Conservation (phyloP, 345 rosid genomes). For the Eucalyptus cladocalyx region DNA sequence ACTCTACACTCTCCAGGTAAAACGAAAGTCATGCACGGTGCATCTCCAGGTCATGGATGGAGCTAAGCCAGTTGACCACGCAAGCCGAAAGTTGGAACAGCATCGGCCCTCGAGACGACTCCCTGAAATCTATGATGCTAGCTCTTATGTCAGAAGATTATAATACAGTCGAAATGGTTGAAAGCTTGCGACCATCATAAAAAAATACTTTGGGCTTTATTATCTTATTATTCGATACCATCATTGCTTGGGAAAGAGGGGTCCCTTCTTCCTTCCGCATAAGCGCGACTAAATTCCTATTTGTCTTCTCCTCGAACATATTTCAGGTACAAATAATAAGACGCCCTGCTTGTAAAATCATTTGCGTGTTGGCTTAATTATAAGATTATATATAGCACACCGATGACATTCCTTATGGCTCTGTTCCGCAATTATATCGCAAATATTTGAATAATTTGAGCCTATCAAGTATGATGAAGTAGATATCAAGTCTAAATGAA, state of each 20-base stretch:
- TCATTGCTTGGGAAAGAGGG: not conserved
- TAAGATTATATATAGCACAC: not conserved
- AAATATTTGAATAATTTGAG: not conserved
- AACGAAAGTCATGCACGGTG: not conserved
- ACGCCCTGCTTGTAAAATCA: not conserved
- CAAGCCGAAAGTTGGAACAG: not conserved
- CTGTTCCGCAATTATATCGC: fast-evolving
- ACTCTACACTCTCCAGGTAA: not conserved
- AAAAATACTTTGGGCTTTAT: not conserved
- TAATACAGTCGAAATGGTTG: not conserved
- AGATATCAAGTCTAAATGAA: not conserved
- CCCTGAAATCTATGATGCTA: not conserved
- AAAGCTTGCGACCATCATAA: not conserved
- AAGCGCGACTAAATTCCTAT: not conserved
- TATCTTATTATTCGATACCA: not conserved
- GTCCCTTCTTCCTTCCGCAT: not conserved
- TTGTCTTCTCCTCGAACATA: too few species aligned
- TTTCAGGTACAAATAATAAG: not conserved
- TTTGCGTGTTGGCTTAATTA: too few species aligned
- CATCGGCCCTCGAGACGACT: not conserved
- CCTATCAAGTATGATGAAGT: not conserved
- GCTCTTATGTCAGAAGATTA: not conserved
- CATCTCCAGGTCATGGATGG: not conserved
- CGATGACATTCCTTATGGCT: not conserved
- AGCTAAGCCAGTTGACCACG: not conserved